These are phyloP conservation scores for Uronychia setigera DNA, from an alignment of 73 alveolate genomes.

Conservation along the genomic window DNA sequence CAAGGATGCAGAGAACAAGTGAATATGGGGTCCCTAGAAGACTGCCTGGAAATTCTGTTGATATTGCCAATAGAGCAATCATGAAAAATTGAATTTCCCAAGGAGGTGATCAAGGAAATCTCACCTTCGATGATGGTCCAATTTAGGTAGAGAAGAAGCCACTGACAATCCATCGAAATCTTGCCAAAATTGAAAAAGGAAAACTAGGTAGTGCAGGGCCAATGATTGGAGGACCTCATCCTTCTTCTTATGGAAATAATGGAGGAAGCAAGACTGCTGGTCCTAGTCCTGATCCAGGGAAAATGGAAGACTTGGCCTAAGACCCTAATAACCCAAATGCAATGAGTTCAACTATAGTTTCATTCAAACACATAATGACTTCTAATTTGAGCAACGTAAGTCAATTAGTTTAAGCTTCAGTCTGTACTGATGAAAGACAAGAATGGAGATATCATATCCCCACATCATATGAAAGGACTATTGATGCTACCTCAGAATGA, in stretches of 20 bases:
- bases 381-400: neutral
- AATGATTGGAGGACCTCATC: no score
- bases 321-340: neutral
- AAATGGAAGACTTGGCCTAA: neutral
- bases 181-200: neutral
- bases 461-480: no score
- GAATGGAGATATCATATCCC: neutral
- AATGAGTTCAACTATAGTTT: neutral
- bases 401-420: neutral
- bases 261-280: neutral
- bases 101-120: neutral
- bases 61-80: neutral
- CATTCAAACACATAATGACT: neutral
- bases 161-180: neutral
- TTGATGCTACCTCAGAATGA: neutral
- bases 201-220: no score
- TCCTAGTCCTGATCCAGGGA: neutral
- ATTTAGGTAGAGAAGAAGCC: neutral
- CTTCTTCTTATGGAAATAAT: no score
- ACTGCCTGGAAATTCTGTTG: neutral
- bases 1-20: neutral
- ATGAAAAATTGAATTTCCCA: neutral
- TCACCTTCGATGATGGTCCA: neutral
- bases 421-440: neutral
- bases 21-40: neutral